Base-by-base conservation (phyloP, 345 rosid genomes). In the Punica granatum region DNA sequence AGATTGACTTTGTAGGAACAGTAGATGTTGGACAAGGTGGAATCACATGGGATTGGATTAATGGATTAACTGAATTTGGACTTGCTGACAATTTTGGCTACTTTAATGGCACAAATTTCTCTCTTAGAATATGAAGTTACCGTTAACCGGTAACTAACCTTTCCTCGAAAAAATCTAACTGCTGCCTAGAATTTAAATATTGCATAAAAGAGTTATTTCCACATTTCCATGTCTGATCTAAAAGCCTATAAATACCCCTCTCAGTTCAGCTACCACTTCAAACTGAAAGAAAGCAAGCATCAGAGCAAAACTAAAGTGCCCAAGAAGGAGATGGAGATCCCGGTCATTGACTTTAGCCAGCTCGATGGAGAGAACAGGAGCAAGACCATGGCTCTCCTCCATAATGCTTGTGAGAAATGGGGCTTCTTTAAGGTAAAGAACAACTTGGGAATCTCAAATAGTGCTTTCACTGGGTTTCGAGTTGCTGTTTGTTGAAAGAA, bases 371-470 rank as follows among this genome's bases (percentile, higher is more conserved):
- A 85, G 68, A 84, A 80, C 63, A 84, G 82, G 75, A 72, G 75
- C 84, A 75, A 83, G 66, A 84, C 84, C 15, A 80, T 88, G 94
- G 81, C 87, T 21, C 75, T 69, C 71, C 92, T 92, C 68, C 85
- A 88, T 31, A 80, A 88, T 72, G 98, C 95, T 67, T 90, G 97
- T 68, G 88, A 85, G 81, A 83, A 90, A 71, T 88, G 91, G 92
- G 97, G 98, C 30, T 90, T 80, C 82, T 85, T 90, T 74, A 84
- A 80, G 98, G 96, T 92, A 66, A 70, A 37, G 3, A 58, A 10
- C 31, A 56, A 15, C 33, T 12, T 30, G 18, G 61, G 26, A 37
- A 63, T 39, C 63, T 30, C 18, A 6, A 60, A 8, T 9, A 59
- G 36, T 30, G 8, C 16, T 48, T 42, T 35, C 6, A 21, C 10